A percentile compares a stretch with the other conserved stretches of the same genome.
Conservation (phyloP, 257 asterid species). For the Salvia hispanica region DNA sequence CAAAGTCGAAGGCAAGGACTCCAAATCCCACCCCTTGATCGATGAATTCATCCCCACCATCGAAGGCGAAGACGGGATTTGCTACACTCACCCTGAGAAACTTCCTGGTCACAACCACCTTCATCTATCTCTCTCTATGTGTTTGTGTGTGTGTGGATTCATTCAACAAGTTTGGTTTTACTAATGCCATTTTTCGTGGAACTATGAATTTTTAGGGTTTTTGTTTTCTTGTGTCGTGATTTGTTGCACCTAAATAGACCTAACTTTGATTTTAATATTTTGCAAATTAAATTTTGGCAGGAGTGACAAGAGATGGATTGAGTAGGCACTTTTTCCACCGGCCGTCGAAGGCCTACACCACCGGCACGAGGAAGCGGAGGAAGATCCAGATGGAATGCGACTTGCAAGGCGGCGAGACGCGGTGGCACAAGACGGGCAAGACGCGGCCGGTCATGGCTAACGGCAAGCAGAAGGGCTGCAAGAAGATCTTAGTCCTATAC, state of each 20-base stretch:
- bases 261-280: slow-evolving; percentile 43
- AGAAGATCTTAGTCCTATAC: slow-evolving; percentile 85
- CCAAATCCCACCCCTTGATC: slow-evolving; percentile 94
- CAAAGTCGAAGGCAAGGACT: slow-evolving; percentile 70
- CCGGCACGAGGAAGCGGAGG: slow-evolving; percentile 94
- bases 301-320: slow-evolving; percentile 92
- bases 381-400: slow-evolving; percentile 93
- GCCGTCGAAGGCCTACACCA: slow-evolving; percentile 97
- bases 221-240: slow-evolving; percentile 21
- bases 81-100: slow-evolving; percentile 61
- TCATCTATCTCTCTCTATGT: not conserved
- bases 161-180: slow-evolving; percentile 56
- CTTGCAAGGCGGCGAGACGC: slow-evolving; percentile 88
- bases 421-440: slow-evolving; percentile 99
- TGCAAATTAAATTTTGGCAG: slow-evolving; percentile 33
- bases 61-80: slow-evolving; percentile 61
- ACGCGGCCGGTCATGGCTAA: slow-evolving; percentile 90
- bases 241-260: slow-evolving; percentile 65
- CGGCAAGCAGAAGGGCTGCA: slow-evolving; percentile 95
- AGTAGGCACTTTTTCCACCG: slow-evolving; percentile 95
- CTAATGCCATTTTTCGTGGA: slow-evolving; percentile 23
- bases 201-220: slow-evolving; percentile 30
- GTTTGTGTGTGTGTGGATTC: slow-evolving; percentile 1
- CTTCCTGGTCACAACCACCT: slow-evolving; percentile 50
- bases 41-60: slow-evolving; percentile 58